These are phyloP conservation scores for Suhomyces tanzawaensis DNA, from an alignment of 805 yeast genomes.

Conservation along the genomic window DNA sequence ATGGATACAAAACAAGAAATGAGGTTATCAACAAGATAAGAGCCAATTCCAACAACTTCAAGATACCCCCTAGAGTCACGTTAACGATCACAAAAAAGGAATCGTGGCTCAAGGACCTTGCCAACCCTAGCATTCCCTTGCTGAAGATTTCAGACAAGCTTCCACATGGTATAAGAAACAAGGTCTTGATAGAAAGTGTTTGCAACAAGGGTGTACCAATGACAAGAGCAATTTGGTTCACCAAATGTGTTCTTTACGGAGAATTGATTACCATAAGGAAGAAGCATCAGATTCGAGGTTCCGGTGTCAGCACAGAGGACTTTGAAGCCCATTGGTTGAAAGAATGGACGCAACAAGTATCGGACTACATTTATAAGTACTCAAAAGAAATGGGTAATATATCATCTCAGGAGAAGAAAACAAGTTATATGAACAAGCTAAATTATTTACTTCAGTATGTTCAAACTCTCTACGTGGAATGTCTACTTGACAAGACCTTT, in stretches of 20 bases:
- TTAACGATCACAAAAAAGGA: constrained; percentile 83
- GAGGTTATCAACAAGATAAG: constrained; percentile 40
- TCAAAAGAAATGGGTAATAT: constrained; percentile 39
- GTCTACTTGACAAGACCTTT: constrained; percentile 57
- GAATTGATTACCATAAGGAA: constrained; percentile 30
- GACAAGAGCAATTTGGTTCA: constrained; percentile 86
- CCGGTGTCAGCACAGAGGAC: constrained; percentile 15
- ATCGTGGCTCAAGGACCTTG: constrained; percentile 80
- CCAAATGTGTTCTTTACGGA: constrained; percentile 80
- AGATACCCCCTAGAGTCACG: constrained; percentile 87
- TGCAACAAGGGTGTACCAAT: constrained; percentile 67
- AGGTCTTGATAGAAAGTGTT: constrained; percentile 70
- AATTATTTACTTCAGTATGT: constrained; percentile 59
- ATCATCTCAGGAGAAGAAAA: constrained; percentile 27
- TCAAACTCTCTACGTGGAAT: constrained; percentile 66
- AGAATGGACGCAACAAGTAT: constrained; percentile 89
- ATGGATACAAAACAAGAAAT: constrained; percentile 36
- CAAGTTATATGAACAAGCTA: constrained; percentile 48
- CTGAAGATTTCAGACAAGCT: constrained; percentile 69
- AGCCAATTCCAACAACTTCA: constrained; percentile 44
- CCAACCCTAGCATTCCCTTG: constrained; percentile 64
- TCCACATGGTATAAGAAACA: constrained; percentile 87
- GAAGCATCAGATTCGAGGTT: constrained; percentile 24
- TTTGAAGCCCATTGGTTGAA: constrained; percentile 65
- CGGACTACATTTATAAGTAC: constrained; percentile 54